Conservation (phyloP, 371 early-diverging fungal genomes). For the Mucor piriformis region DNA sequence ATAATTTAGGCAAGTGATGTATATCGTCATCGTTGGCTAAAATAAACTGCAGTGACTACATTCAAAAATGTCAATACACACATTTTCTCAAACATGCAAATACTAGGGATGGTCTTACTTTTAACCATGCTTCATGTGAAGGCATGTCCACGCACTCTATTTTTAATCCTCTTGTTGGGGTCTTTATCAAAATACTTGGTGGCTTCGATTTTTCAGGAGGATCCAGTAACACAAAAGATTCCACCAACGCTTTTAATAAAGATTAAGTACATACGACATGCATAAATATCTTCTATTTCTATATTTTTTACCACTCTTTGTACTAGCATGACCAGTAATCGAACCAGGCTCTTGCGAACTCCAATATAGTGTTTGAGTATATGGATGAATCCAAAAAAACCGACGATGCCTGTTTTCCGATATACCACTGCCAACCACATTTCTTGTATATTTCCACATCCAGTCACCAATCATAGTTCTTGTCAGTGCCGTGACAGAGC, state of each 20-base stretch:
- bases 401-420: conserved; percentile 65
- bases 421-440: conserved; percentile 45
- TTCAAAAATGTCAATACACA: not conserved
- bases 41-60: not conserved
- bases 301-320: conserved; percentile 46
- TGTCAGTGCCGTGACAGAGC: conserved; percentile 53
- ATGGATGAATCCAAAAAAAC: conserved; percentile 80
- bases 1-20: not conserved
- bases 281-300: not conserved
- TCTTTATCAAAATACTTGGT: conserved; percentile 58
- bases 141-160: conserved; percentile 60
- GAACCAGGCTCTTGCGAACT: conserved; percentile 62
- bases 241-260: conserved; percentile 38
- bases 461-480: conserved; percentile 75
- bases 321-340: conserved; percentile 33
- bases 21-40: not conserved
- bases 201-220: conserved; percentile 35
- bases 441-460: conserved; percentile 72
- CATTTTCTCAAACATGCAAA: too few relatives aligned
- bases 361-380: conserved; percentile 75
- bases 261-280: not conserved
- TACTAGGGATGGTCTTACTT: not conserved
- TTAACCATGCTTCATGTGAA: conserved; percentile 63
- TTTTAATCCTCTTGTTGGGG: conserved; percentile 60
- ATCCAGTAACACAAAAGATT: conserved; percentile 45